These are phyloP conservation scores for Filobasidium floriforme DNA, from an alignment of 768 basidiomycete genomes.

Conservation along the genomic window DNA sequence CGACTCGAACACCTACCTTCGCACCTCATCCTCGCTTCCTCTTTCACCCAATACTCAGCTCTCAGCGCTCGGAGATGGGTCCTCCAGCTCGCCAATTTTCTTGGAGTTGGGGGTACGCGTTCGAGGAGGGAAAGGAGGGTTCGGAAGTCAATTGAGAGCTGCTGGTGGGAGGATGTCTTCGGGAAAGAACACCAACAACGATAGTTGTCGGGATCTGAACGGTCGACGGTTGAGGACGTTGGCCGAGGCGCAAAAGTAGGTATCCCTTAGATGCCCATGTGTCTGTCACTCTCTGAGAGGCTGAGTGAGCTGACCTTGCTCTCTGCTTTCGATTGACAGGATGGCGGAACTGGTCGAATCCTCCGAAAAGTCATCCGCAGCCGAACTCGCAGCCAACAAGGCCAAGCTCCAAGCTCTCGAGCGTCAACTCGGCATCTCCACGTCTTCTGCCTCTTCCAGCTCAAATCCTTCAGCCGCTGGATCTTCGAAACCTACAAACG, in stretches of 20 bases:
- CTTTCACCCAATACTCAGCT: conserved; percentile 43
- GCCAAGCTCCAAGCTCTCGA: conserved; percentile 79
- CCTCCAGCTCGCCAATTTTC: conserved; percentile 10
- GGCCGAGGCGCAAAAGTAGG: conserved; percentile 89
- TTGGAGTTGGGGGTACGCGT: conserved; percentile 68
- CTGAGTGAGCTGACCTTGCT: too few species aligned
- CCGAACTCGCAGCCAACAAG: conserved; percentile 50
- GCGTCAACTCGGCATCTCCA: conserved; percentile 63
- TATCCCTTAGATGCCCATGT: conserved; percentile 12
- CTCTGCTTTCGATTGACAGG: conserved; percentile 46
- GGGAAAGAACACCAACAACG: conserved; percentile 63
- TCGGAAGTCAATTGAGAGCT: conserved; percentile 90
- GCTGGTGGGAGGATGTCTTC: conserved; percentile 97
- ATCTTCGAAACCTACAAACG: background rate
- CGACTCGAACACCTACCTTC: conserved; percentile 23
- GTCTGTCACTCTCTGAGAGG: background rate
- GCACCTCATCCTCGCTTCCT: conserved; percentile 30
- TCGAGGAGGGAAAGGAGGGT: conserved; percentile 91
- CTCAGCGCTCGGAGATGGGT: conserved; percentile 13
- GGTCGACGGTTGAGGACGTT: conserved; percentile 85
- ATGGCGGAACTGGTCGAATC: conserved; percentile 59
- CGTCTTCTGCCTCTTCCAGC: conserved; percentile 29
- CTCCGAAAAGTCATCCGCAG: conserved; percentile 11
- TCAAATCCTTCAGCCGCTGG: background rate
- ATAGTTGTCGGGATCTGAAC: conserved; percentile 85